These are phyloP conservation scores for Cinchona pubescens DNA, from an alignment of 257 asterid genomes.

Conservation along the genomic window DNA sequence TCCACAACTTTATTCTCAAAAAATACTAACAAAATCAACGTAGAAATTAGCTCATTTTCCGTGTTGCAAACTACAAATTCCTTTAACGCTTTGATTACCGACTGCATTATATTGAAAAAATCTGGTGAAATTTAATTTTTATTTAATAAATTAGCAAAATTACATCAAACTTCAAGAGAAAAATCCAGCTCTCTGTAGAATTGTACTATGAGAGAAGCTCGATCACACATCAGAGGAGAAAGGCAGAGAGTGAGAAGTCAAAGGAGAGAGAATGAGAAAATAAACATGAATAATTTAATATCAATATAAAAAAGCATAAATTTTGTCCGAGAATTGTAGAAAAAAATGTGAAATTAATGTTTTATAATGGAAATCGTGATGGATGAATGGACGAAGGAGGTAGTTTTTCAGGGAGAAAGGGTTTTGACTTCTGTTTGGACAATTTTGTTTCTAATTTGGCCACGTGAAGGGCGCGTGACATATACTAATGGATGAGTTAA, in stretches of 20 bases:
- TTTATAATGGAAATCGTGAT: slow-evolving; percentile 1
- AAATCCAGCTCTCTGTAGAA: neutral
- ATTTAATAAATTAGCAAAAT: neutral
- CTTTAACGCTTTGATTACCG: slow-evolving; percentile 10
- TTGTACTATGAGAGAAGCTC: neutral
- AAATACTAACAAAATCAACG: no score
- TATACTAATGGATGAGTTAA: no score
- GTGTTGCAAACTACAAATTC: neutral
- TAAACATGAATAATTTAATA: neutral
- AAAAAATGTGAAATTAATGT: slow-evolving; percentile 16
- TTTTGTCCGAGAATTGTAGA: neutral
- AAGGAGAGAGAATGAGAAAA: slow-evolving; percentile 6
- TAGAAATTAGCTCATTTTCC: slow-evolving; percentile 1
- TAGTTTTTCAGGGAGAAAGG: no score
- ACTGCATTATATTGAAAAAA: neutral
- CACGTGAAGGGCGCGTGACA: no score
- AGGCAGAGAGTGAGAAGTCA: slow-evolving; percentile 12
- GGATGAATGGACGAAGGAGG: no score
- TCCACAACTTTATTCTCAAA: no score
- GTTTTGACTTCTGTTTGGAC: no score
- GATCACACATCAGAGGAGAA: neutral
- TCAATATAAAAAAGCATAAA: neutral
- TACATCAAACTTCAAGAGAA: neutral
- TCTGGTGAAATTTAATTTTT: neutral
- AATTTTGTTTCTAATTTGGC: no score